Evolutionary conservation across 2,329 filamentous ascomycete species (phyloP), one percentile per base, ranked within the genome.

Genomic region (Fusarium buharicum): DNA sequence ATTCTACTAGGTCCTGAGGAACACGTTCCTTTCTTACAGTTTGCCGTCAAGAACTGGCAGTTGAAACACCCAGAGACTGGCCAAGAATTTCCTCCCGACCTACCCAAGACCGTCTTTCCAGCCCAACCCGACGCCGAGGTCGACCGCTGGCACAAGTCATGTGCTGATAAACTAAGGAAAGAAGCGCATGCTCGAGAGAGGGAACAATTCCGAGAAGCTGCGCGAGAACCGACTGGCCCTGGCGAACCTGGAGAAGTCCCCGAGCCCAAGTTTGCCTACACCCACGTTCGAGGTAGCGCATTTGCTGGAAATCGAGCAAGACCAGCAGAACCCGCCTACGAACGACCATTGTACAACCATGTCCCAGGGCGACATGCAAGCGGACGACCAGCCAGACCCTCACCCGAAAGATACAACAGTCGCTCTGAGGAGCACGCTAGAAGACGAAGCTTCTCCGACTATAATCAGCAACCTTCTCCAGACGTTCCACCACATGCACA

Each of bases 1-100:
- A 84, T 97, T 18, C 80, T 98, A 31, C 84, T 98, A 2, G 91
- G 89, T 2, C 95, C 95, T 0, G 90, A 95, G 67, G 91, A 96
- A 69, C 93, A 98, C 77, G 90, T 93, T 1, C 86, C 87, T 0
- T 94, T 93, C 69, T 76, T 99, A 20, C 92, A 95, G 70, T 88
- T 86, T 70, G 92, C 93, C 1, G 90, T 96, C 4, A 84, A 84
- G 59, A 82, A 90, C 62, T 97, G 93, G 84, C 82, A 86, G 31
- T 83, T 98, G 55, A 85, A 84, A 57, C 86, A 96, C 69, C 90
- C 90, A 0, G 85, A 87, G 38, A 92, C 93, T 0, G 87, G 90
- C 36, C 85, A 88, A 53, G 80, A 79, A 30, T 93, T 94, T 62
- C 86, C 87, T 0, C 60, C 74, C 7, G 82, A 87, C 50, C 77